Base-by-base conservation (phyloP, 1,284 basidiomycete genomes). In the Rhodotorula sp. region DNA sequence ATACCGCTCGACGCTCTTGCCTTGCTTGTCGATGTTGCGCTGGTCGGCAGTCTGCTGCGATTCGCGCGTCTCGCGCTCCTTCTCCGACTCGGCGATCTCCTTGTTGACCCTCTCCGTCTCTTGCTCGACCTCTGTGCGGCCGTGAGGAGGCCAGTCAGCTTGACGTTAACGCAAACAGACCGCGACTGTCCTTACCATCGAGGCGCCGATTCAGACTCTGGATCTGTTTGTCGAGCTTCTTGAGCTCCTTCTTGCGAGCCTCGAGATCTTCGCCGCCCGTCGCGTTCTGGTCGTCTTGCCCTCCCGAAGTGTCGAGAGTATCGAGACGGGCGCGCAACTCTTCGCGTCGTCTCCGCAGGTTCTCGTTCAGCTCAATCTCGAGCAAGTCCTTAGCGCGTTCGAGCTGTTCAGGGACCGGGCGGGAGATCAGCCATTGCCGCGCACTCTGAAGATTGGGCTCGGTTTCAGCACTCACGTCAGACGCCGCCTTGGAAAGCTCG, bases 1-100 rank as follows among this genome's bases (percentile, higher is more conserved):
- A 81, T 95, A 97, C 43, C 95, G 87, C 79, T 99, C 95, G 0
- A 93, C 92, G 76, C 88, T 91, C 85, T 98, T 98, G 80, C 97
- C 93, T 75, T 95, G 90, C 72, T 89, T 88, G 43, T 91, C 87
- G 70, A 97, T 92, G 48, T 86, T 88, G 15, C 92, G 88, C 50
- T 86, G 89, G 75, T 94, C 93, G 78, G 97, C 94, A 1, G 87
- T 81, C 79, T 97, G 94, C 76, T 92, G 88, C 26, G 85, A 85
- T 77, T 95, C 90, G 7, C 90, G 83, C 74, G 86, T 87, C 78
- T 98, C 95, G 49, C 97, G 83, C 14, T 85, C 83, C 14, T 84
- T 81, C 16, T 87, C 85, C 48, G 88, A 82, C 60, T 89, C 86
- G 73, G 90, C 87, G 18, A 95, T 84, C 70, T 89, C 85, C 6